Evolutionary conservation across 1,139 yeast genomes (phyloP).

Genomic region (Taphrina confusa): DNA sequence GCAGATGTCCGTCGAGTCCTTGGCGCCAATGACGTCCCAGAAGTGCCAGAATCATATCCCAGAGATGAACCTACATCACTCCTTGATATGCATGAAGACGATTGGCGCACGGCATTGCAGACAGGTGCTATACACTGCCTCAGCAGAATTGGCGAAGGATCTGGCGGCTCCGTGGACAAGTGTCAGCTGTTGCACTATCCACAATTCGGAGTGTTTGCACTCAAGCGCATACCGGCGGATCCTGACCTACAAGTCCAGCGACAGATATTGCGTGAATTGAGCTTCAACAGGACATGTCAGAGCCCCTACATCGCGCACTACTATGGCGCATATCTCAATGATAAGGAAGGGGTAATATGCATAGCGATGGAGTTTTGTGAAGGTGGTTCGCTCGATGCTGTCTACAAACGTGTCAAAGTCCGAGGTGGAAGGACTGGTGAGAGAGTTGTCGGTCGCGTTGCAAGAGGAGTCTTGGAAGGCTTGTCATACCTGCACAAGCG

Average conservation of each 20-base stretch:
- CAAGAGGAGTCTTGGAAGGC: constrained; percentile 78
- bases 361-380: constrained; percentile 99
- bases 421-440: constrained; percentile 61
- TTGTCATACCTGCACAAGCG: constrained; percentile 72
- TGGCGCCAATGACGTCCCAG: neutral
- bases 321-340: constrained; percentile 79
- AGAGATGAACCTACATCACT: constrained; percentile 41
- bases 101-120: constrained; percentile 70
- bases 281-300: constrained; percentile 86
- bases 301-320: constrained; percentile 79
- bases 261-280: constrained; percentile 82
- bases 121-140: constrained; percentile 61
- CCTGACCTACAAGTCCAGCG: constrained; percentile 63
- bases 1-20: constrained; percentile 31
- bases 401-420: constrained; percentile 52
- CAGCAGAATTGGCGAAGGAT: constrained; percentile 84
- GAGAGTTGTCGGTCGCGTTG: constrained; percentile 68
- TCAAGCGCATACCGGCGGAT: constrained; percentile 48
- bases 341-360: constrained; percentile 64
- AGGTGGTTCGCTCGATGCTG: constrained; percentile 89
- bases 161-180: constrained; percentile 85
- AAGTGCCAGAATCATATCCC: neutral
- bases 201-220: constrained; percentile 62
- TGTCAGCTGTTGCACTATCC: constrained; percentile 57
- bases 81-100: constrained; percentile 67